phyloP scores from a whole-genome alignment of 1,284 basidiomycete species.

The Exsudoporus floridanus region DNA sequence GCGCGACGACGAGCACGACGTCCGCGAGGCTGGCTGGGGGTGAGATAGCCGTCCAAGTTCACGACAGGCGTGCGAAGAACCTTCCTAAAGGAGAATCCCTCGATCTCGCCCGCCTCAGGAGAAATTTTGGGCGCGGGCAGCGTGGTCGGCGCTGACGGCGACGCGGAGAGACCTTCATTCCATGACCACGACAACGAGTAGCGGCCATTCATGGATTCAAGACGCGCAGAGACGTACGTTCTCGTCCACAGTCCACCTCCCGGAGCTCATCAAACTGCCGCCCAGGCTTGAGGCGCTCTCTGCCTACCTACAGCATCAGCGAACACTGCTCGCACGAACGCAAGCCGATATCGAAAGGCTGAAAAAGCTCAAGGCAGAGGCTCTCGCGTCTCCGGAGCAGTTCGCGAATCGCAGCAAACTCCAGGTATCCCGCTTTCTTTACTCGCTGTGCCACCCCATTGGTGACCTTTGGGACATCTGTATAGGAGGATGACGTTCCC shows the following conservation, averaged over 20 bases:
- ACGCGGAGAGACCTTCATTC: conserved; percentile 14
- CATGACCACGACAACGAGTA: conserved; percentile 36
- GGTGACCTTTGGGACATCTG: neutral
- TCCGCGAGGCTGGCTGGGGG: conserved; percentile 6
- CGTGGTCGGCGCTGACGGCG: conserved; percentile 16
- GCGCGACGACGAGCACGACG: conserved; percentile 24
- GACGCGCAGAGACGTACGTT: conserved; percentile 58
- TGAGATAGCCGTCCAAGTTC: conserved; percentile 17
- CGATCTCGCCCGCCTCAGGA: conserved; percentile 15
- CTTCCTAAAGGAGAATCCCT: conserved; percentile 16
- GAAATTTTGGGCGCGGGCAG: conserved; percentile 27
- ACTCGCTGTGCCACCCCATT: neutral
- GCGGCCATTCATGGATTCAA: conserved; percentile 47
- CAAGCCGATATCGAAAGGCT: conserved; percentile 60
- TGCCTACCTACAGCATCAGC: conserved; percentile 61
- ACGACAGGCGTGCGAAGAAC: conserved; percentile 21
- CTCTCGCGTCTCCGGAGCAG: conserved; percentile 34
- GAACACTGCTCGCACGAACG: conserved; percentile 53
- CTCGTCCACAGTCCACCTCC: neutral
- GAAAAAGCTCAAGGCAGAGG: conserved; percentile 41
- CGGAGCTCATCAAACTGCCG: conserved; percentile 11
- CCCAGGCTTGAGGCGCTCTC: conserved; percentile 66
- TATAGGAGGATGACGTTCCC: conserved; percentile 12
- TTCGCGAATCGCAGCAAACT: conserved; percentile 32
- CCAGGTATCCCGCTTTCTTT: conserved; percentile 33